These are phyloP conservation scores for Vishniacozyma victoriae DNA, from an alignment of 768 basidiomycete species.

Conservation along the genomic window DNA sequence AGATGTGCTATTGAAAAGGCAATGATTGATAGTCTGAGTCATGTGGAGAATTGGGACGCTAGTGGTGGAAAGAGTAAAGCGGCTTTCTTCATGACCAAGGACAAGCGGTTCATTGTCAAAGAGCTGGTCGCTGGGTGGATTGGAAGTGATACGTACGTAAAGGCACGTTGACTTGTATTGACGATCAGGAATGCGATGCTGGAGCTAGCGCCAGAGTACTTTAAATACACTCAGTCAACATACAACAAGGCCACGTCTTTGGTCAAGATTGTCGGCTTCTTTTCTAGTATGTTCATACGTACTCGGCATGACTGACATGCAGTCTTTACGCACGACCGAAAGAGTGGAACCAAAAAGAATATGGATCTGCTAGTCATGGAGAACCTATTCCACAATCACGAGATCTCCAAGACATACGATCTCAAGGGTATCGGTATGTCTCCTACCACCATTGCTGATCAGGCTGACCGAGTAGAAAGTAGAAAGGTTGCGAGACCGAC, in stretches of 20 bases:
- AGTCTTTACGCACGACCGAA: slow-evolving; percentile 66
- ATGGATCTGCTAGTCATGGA: slow-evolving; percentile 79
- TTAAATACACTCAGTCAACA: slow-evolving; percentile 68
- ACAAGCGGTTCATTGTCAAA: slow-evolving; percentile 76
- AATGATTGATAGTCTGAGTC: slow-evolving; percentile 59
- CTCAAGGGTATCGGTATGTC: slow-evolving; percentile 65
- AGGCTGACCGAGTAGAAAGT: slow-evolving; percentile 40
- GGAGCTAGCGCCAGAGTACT: slow-evolving; percentile 71
- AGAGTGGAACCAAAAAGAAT: slow-evolving; percentile 63
- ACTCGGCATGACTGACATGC: not conserved
- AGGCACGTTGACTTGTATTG: not conserved
- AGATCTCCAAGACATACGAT: slow-evolving; percentile 66
- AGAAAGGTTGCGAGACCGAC: slow-evolving; percentile 12
- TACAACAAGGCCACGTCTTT: slow-evolving; percentile 63
- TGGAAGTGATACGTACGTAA: slow-evolving; percentile 69
- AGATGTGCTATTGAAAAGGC: slow-evolving; percentile 63
- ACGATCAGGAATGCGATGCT: slow-evolving; percentile 65
- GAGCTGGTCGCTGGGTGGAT: slow-evolving; percentile 81
- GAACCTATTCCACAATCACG: slow-evolving; percentile 69
- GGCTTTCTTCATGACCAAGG: slow-evolving; percentile 74
- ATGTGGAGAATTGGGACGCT: slow-evolving; percentile 64
- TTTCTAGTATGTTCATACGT: slow-evolving; percentile 51
- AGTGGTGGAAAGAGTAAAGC: slow-evolving; percentile 70
- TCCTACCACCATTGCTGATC: not conserved
- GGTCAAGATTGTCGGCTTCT: slow-evolving; percentile 75